phyloP scores from a whole-genome alignment of 306 rosid species.

The Sicyos baderoa region DNA sequence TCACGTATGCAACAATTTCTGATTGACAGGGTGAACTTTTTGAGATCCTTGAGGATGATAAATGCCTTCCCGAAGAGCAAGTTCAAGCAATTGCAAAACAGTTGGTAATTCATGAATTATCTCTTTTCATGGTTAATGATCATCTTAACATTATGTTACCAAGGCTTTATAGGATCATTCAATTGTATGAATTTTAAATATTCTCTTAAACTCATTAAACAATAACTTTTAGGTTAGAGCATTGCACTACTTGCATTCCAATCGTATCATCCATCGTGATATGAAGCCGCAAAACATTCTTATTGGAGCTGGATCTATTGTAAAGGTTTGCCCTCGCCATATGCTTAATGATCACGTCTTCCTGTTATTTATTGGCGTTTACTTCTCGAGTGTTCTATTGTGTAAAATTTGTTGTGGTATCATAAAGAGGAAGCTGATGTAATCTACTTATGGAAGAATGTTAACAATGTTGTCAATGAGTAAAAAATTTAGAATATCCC shows the following conservation, averaged over 20 bases:
- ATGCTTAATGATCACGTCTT: background rate
- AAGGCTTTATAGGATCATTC: slow-evolving; percentile 5
- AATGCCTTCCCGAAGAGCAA: slow-evolving; percentile 96
- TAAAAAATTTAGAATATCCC: background rate
- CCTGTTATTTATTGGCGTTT: background rate
- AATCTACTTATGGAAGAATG: slow-evolving; percentile 2
- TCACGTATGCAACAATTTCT: slow-evolving; percentile 11
- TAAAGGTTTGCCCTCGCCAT: slow-evolving; percentile 52
- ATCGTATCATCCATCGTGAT: slow-evolving; percentile 92
- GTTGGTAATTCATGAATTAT: slow-evolving; percentile 46
- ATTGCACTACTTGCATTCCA: slow-evolving; percentile 86
- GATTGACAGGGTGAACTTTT: slow-evolving; percentile 75
- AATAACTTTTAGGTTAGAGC: slow-evolving; percentile 68
- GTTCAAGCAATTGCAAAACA: slow-evolving; percentile 98
- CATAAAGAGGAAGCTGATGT: background rate
- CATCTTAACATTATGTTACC: background rate
- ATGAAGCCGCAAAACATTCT: slow-evolving; percentile 99
- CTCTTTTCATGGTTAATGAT: background rate
- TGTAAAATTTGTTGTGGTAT: background rate
- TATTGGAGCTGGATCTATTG: slow-evolving; percentile 88
- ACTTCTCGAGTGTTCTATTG: background rate
- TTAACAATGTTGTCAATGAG: background rate
- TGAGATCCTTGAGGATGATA: slow-evolving; percentile 99
- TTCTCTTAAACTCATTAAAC: slow-evolving; percentile 10
- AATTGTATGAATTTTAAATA: background rate